Evolutionary conservation across 2,329 filamentous ascomycete genomes (phyloP).

Genomic region (Ceratocystis cacaofunesta): DNA sequence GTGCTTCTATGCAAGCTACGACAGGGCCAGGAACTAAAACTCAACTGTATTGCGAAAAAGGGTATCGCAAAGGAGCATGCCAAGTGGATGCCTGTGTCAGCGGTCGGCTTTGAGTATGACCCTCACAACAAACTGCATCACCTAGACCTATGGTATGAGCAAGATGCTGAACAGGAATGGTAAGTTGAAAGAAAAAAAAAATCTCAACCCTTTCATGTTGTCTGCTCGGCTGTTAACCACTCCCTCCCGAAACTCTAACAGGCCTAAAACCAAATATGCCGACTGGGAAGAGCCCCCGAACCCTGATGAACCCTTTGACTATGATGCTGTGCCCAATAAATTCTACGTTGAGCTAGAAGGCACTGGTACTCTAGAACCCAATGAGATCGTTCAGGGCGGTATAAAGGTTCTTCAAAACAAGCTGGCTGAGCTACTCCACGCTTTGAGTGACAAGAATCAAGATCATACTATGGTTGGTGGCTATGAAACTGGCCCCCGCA

Average conservation of each 20-base stretch:
- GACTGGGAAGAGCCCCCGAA: constrained; percentile 64
- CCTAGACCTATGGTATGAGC: constrained; percentile 87
- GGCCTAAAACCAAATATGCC: constrained; percentile 69
- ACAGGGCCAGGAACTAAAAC: constrained; percentile 74
- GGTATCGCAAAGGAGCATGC: constrained; percentile 97
- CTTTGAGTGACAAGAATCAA: constrained; percentile 38
- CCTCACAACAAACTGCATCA: constrained; percentile 92
- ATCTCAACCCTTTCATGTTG: neutral
- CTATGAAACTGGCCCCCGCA: constrained; percentile 49
- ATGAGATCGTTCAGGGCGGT: constrained; percentile 74
- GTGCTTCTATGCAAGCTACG: constrained; percentile 81
- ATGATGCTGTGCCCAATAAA: constrained; percentile 63
- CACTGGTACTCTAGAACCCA: constrained; percentile 74
- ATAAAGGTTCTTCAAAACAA: constrained; percentile 85
- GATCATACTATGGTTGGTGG: constrained; percentile 28
- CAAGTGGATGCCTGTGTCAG: constrained; percentile 89
- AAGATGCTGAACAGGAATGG: constrained; percentile 69
- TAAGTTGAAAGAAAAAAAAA: constrained; percentile 30
- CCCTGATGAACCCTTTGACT: constrained; percentile 80
- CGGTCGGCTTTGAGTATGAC: constrained; percentile 95
- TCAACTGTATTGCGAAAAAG: constrained; percentile 92
- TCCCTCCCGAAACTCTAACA: constrained; percentile 27
- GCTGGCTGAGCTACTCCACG: constrained; percentile 62
- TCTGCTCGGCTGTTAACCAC: constrained; percentile 1
- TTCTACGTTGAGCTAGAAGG: constrained; percentile 95